Evolutionary conservation across 1,139 yeast species (phyloP).

Genomic region (Diutina catenulata): DNA sequence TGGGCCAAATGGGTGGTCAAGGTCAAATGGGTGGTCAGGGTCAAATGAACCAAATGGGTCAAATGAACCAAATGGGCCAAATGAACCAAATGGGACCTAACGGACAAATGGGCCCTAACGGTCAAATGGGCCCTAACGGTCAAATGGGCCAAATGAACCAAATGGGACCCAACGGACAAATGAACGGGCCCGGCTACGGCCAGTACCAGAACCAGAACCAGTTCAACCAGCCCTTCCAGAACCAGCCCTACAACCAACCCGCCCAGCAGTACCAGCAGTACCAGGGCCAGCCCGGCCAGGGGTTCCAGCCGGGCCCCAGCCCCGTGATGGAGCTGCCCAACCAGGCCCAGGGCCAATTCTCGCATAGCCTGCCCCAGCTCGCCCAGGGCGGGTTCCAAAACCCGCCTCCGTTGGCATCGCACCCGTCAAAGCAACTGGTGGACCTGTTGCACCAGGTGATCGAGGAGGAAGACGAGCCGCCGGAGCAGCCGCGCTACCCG

Average conservation of each 20-base stretch:
- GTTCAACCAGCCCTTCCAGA: too few species aligned
- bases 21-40: not conserved
- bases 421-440: not conserved
- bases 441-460: not conserved
- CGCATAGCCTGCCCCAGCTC: conserved; percentile 6
- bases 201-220: too few species aligned
- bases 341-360: conserved; percentile 5
- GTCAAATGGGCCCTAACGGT: too few species aligned
- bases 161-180: not conserved
- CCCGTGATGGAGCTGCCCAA: conserved; percentile 6
- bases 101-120: not conserved
- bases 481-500: too few species aligned
- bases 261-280: too few species aligned
- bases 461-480: conserved; percentile 1
- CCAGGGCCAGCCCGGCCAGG: too few species aligned
- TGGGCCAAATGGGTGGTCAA: not conserved
- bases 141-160: too few species aligned
- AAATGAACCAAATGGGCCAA: not conserved
- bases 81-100: not conserved
- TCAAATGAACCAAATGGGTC: not conserved
- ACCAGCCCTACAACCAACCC: too few species aligned
- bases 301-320: too few species aligned
- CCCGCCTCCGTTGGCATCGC: not conserved
- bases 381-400: too few species aligned
- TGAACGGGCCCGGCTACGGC: not conserved